These are phyloP conservation scores for Thecaphora frezii DNA, from an alignment of 1,284 basidiomycete species.

Conservation along the genomic window DNA sequence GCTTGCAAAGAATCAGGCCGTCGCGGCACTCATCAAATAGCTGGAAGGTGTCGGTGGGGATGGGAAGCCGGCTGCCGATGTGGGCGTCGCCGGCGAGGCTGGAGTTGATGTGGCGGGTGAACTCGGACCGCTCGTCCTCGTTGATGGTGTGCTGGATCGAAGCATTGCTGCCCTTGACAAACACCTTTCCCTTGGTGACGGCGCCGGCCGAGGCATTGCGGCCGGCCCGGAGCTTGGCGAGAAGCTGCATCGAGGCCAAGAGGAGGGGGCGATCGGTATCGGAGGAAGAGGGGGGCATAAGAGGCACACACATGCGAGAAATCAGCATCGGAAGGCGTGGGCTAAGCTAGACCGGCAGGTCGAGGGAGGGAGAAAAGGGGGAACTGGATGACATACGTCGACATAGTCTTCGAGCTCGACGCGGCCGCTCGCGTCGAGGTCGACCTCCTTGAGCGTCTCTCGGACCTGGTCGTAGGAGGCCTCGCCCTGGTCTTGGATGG, in stretches of 20 bases:
- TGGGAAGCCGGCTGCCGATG: conserved; percentile 79
- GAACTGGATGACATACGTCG: conserved; percentile 66
- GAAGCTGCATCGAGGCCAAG: conserved; percentile 63
- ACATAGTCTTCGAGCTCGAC: conserved; percentile 98
- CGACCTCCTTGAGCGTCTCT: conserved; percentile 88
- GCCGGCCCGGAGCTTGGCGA: conserved; percentile 71
- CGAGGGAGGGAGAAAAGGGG: neutral
- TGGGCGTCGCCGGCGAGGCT: conserved; percentile 87
- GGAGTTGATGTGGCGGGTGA: conserved; percentile 95
- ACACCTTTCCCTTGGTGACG: conserved; percentile 75
- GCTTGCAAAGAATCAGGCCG: conserved; percentile 92
- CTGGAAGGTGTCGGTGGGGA: conserved; percentile 98
- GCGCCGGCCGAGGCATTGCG: conserved; percentile 61
- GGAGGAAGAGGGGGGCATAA: neutral
- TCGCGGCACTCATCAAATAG: conserved; percentile 95
- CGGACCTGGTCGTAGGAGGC: conserved; percentile 58
- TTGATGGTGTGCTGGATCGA: conserved; percentile 98
- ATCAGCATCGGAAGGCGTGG: conserved; percentile 5
- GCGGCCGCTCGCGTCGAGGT: conserved; percentile 89
- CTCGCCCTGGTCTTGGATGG: conserved; percentile 45
- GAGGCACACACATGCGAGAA: conserved; percentile 13
- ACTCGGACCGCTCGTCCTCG: conserved; percentile 91
- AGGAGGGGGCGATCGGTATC: conserved; percentile 11
- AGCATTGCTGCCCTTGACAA: conserved; percentile 89
- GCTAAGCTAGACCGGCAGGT: neutral